Base-by-base conservation (phyloP, 805 yeast species). In the Lachancea quebecensis region DNA sequence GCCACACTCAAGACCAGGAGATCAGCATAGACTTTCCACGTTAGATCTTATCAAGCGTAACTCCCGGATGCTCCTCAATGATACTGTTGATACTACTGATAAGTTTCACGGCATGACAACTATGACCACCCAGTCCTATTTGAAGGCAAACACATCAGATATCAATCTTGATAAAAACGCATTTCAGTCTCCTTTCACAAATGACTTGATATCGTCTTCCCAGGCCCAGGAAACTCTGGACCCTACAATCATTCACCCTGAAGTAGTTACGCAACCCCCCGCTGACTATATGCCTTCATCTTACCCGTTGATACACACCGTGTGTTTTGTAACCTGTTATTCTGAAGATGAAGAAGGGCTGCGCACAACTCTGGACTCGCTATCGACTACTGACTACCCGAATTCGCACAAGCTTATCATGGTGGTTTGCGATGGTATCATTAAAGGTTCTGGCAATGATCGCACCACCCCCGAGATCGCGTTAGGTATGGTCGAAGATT, bases 361-460 rank as follows among this genome's bases (percentile, higher is more conserved):
- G 47, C 75, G 98, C 57, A 79, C 91, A 1, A 89, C 98, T 0
- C 65, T 91, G 51, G 98, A 93, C 64, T 91, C 98, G 1, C 62
- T 93, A 42, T 86, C 95, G n/a, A 87, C 96, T 1, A 88, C 97
- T 1, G 95, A 88, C 52, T 93, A 85, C 64, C 97, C 98, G 45
- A 90, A 89, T 63, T 86, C 96, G 3, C 98, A 93, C 66, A 93
- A 91, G 63, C 69, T 93, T 50, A 72, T 93, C 35, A 68, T 89
- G 43, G 79, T 90, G 35, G 75, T 91, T 11, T 91, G 98, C 72
- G 99, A 93, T 69, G 99, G 99, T 54, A 54, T 91, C 31, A 82
- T 93, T 55, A 90, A 91, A 58, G 99, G 99, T 53, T 81, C 95
- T 16, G 98, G 97, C 39, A 91, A 91, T 65, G 90, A 81, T 45